phyloP scores from a whole-genome alignment of 176 grass and related monocot species.

The Zea mays region Zm-B73-REFERENCE-NAM-5.0 NC_050096.1:166462001-166462500 shows the following conservation, averaged over 20 bases:
- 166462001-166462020: neutral
- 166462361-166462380: neutral
- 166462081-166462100: no score
- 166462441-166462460: neutral
- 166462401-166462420: neutral
- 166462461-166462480: neutral
- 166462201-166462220: no score
- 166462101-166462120: neutral
- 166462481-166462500: slow-evolving; percentile 17
- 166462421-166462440: neutral
- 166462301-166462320: neutral
- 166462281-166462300: neutral
- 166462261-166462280: neutral
- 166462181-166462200: neutral
- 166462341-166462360: neutral
- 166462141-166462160: neutral
- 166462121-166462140: slow-evolving; percentile 14
- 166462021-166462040: neutral
- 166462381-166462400: neutral
- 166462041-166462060: neutral
- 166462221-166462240: neutral
- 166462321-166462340: neutral
- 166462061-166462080: neutral
- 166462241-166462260: neutral
- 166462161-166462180: neutral